Evolutionary conservation across 2,329 filamentous ascomycete genomes (phyloP).

Genomic region (Sordariomycetes sp.): DNA sequence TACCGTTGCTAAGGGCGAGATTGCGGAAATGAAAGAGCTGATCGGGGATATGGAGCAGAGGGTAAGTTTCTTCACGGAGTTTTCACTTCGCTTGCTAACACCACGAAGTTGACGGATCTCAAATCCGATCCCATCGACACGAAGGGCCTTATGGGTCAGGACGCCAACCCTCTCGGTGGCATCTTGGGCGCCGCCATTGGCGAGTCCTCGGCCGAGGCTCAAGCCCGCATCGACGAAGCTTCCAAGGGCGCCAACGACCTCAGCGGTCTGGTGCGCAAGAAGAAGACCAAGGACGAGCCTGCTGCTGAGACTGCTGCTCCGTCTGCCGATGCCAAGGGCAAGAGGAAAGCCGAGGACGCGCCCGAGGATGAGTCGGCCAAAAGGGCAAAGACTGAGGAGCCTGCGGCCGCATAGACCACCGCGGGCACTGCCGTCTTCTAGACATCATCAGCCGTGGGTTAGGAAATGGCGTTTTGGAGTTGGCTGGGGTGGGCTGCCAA

Average conservation of each 20-base stretch:
- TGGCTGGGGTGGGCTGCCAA: neutral
- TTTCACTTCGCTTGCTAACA: slow-evolving; percentile 5
- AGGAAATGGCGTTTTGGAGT: neutral
- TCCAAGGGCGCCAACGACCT: slow-evolving; percentile 68
- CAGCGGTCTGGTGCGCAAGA: slow-evolving; percentile 65
- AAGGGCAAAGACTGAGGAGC: slow-evolving; percentile 24
- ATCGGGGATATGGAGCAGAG: slow-evolving; percentile 71
- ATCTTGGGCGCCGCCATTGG: slow-evolving; percentile 56
- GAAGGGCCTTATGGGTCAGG: slow-evolving; percentile 25
- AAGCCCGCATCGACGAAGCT: slow-evolving; percentile 60
- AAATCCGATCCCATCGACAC: slow-evolving; percentile 45
- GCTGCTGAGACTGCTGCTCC: slow-evolving; percentile 8
- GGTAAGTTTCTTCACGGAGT: slow-evolving; percentile 31
- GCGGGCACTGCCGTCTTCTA: no score
- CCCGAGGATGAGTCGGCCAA: slow-evolving; percentile 19
- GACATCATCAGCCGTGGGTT: no score
- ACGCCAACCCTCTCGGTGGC: slow-evolving; percentile 39
- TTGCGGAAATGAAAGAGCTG: slow-evolving; percentile 69
- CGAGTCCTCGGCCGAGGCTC: slow-evolving; percentile 46
- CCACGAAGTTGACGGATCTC: slow-evolving; percentile 56
- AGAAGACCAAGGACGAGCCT: slow-evolving; percentile 35
- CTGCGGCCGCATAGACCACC: slow-evolving; percentile 4
- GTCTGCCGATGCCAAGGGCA: slow-evolving; percentile 17
- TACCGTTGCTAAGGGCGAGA: slow-evolving; percentile 50
- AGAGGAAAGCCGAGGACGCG: slow-evolving; percentile 23